These are phyloP conservation scores for Hirschfeldia incana DNA, from an alignment of 345 rosid species.

Conservation along the genomic window DNA sequence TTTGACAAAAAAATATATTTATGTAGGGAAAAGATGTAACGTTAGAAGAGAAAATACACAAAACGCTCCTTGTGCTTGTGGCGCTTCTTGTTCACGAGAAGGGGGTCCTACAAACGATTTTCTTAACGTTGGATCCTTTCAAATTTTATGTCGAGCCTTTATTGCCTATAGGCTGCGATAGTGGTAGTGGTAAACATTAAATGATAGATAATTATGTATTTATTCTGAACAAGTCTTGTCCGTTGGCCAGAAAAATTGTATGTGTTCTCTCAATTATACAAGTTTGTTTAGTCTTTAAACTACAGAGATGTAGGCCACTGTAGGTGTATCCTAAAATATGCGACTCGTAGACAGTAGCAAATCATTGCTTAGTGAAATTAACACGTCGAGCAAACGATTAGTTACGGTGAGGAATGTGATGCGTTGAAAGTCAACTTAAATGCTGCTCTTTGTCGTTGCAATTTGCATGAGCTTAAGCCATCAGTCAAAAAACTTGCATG, in stretches of 20 bases:
- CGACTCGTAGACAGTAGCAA: not conserved
- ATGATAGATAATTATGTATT: not conserved
- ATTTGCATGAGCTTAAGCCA: too few relatives aligned
- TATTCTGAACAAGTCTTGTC: not conserved
- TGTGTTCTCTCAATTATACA: not conserved
- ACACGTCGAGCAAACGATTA: not conserved
- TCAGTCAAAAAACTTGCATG: not conserved
- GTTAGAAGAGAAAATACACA: conserved; percentile 1
- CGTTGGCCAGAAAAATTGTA: not conserved
- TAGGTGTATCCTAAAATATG: not conserved
- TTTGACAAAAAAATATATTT: not conserved
- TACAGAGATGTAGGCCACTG: not conserved
- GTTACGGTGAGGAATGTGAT: not conserved
- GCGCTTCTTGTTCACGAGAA: conserved; percentile 33
- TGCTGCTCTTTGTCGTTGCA: not conserved
- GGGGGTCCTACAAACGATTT: not conserved
- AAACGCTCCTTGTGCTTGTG: conserved; percentile 34
- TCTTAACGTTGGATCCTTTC: conserved; percentile 27
- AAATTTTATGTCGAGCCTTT: conserved; percentile 27
- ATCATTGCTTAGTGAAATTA: not conserved
- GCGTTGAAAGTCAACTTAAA: conserved; percentile 10
- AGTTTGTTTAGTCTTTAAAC: not conserved
- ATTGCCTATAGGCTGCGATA: conserved; percentile 6
- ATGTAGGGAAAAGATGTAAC: not conserved
- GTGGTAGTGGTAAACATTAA: conserved; percentile 2